Percentiles rank a stretch among this genome's conserved stretches.
Evolutionary conservation across 208 protist genomes (phyloP).

Genomic region (Trypanosoma caninum): DNA sequence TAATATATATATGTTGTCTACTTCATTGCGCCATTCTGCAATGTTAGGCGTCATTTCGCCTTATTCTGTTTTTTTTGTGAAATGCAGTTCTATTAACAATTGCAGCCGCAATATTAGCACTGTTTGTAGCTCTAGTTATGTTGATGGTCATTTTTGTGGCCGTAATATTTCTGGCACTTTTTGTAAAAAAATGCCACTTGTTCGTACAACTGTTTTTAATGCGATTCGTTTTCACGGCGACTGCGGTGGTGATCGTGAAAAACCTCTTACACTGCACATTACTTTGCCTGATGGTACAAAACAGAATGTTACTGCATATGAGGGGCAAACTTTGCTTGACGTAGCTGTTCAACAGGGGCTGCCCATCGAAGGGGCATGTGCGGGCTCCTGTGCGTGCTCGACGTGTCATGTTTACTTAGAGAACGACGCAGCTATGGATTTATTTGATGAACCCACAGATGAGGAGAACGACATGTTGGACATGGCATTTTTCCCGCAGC

Average conservation of each 20-base stretch:
- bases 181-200: no score
- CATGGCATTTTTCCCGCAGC: constrained; percentile 82
- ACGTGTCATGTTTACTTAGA: constrained; percentile 97
- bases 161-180: no score
- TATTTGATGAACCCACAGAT: constrained; percentile 90
- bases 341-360: constrained; percentile 92
- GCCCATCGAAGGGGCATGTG: constrained; percentile 96
- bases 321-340: constrained; percentile 94
- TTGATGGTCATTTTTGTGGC: not conserved
- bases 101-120: not conserved
- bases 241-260: constrained; percentile 41
- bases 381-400: constrained; percentile 95
- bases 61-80: not conserved
- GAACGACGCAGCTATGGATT: constrained; percentile 76
- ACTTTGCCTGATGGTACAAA: constrained; percentile 51
- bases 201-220: not conserved
- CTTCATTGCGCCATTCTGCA: not conserved
- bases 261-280: constrained; percentile 56
- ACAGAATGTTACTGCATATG: constrained; percentile 65
- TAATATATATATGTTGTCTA: not conserved
- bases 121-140: not conserved
- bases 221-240: constrained; percentile 51
- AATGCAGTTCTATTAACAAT: not conserved
- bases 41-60: not conserved
- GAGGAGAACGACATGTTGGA: constrained; percentile 94